phyloP scores from a whole-genome alignment of 129 eudicot genomes.

The Helianthus tuberosus region DNA sequence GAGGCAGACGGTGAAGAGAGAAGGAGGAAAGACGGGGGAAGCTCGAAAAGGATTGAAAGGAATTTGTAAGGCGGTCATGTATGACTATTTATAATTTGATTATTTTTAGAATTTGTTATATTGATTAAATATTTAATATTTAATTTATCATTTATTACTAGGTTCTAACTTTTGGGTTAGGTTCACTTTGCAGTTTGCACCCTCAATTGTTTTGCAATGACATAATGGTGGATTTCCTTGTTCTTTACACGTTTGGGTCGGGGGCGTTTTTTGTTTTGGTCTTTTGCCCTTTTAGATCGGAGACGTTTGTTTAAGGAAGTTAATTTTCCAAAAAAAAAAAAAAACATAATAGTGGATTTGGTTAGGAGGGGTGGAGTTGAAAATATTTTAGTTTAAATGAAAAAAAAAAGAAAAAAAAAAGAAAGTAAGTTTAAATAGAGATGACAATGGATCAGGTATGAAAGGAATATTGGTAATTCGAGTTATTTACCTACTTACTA shows the following conservation, averaged over 20 bases:
- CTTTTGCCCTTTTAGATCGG: no score
- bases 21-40: constrained; percentile 43
- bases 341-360: constrained; percentile 29
- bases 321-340: no score
- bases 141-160: not conserved
- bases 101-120: not conserved
- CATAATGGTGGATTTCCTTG: constrained; percentile 26
- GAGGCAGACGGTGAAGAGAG: constrained; percentile 39
- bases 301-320: no score
- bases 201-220: constrained; percentile 22
- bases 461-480: no score
- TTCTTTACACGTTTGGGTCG: no score
- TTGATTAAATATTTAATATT: not conserved
- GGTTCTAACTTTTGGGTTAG: constrained; percentile 23
- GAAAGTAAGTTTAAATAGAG: no score
- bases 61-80: constrained; percentile 49
- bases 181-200: constrained; percentile 27
- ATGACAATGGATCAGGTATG: no score
- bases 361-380: not conserved
- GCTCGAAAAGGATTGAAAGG: constrained; percentile 49
- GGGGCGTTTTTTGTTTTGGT: no score
- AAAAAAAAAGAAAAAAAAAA: no score
- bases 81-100: constrained; percentile 38
- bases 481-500: no score
- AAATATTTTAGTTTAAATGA: no score